Base-by-base conservation (phyloP, 1,139 yeast species). In the Kodamaea sp. region DNA sequence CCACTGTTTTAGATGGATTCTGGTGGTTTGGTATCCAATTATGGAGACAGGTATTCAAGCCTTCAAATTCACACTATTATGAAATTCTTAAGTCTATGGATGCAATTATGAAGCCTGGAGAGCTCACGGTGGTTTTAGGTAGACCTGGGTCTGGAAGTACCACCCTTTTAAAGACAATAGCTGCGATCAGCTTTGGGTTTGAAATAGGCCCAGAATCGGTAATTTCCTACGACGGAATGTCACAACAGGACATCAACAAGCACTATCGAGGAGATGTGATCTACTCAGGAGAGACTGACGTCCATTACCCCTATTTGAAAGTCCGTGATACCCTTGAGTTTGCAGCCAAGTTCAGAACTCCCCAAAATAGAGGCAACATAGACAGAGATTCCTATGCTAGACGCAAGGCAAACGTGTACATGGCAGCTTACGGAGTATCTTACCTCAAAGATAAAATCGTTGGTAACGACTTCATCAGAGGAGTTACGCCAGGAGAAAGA, bases 101-200 rank as follows among this genome's bases (percentile, higher is more conserved):
- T 45, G 90, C 84, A 18, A 49, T 80, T 5, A 65, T 82, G 43
- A 63, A 67, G 28, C 84, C 92, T 0, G 90, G 95, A 35, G 86
- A 83, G 48, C 66, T 85, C 35, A 75, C 86, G 4, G 87, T 85
- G 31, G 94, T 84, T 1, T 61, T 84, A 25, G 94, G 94, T 28
- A 76, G 90, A 55, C 94, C 94, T 0, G 94, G 94, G 51, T 78
- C 90, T 18, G 95, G 95, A 38, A 86, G 95, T 59, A 75, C 95
- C 2, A 84, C 95, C 2, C 71, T 84, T 34, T 62, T 86, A 49
- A 84, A 83, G 50, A 73, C 92, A 0, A 71, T 85, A 40, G 76
- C 90, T 7, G 61, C 83, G 22, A 78, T 80, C 44, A 83, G 90
- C 4, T 78, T 81, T 53, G 95, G 94, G 31, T 85, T 83, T 55